Conservation (phyloP, 148 eudicot species). For the Euryodendron excelsum region DNA sequence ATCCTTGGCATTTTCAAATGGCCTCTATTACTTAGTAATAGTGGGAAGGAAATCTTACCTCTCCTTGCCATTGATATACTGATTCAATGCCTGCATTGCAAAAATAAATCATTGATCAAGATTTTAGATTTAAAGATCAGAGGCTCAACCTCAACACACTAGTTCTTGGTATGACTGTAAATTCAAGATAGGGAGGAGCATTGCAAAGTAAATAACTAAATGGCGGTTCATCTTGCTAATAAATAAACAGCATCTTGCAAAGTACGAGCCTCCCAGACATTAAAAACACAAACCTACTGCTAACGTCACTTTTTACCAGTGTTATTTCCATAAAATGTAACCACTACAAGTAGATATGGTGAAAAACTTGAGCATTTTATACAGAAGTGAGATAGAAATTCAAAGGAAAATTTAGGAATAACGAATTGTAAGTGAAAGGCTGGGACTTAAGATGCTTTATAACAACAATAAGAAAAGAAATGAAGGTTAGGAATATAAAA, state of each 20-base stretch:
- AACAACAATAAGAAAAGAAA: too few relatives aligned
- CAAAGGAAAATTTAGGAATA: not conserved
- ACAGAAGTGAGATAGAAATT: too few relatives aligned
- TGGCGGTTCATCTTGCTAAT: not conserved
- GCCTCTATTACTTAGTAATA: not conserved
- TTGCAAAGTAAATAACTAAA: not conserved
- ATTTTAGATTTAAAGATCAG: not conserved
- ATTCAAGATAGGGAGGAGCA: not conserved
- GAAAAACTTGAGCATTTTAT: too few relatives aligned
- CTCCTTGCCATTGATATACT: slow-evolving; percentile 87
- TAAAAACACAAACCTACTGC: not conserved
- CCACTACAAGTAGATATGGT: too few relatives aligned
- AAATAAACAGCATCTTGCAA: not conserved
- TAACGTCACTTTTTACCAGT: not conserved
- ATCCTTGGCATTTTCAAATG: too few relatives aligned
- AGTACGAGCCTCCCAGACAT: not conserved
- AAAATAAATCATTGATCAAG: not conserved
- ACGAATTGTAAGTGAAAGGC: not conserved
- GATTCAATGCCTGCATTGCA: slow-evolving; percentile 79
- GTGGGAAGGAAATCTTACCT: slow-evolving; percentile 49
- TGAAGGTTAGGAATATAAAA: too few relatives aligned
- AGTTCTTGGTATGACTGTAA: slow-evolving; percentile 1
- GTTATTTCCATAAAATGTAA: too few relatives aligned
- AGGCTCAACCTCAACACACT: not conserved
- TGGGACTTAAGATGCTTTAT: not conserved